These are phyloP conservation scores for Teunomyces kruisii DNA, from an alignment of 805 yeast species.

Conservation along the genomic window DNA sequence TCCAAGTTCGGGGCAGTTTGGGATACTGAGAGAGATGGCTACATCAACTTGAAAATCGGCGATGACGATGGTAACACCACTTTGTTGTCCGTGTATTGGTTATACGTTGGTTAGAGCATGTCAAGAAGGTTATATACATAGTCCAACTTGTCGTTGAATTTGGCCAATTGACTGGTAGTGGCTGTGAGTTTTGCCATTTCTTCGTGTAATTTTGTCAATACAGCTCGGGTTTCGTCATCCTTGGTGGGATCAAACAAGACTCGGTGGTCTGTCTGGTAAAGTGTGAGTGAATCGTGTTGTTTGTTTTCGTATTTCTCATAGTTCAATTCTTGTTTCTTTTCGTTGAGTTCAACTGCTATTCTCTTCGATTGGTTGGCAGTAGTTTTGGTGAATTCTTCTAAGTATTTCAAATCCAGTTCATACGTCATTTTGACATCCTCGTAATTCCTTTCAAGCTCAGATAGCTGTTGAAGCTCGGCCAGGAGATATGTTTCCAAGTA, in stretches of 20 bases:
- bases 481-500: constrained; percentile 35
- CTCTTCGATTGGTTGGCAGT: constrained; percentile 8
- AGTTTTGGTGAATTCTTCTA: constrained; percentile 29
- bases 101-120: constrained; percentile 7
- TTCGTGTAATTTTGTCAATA: constrained; percentile 14
- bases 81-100: constrained; percentile 16
- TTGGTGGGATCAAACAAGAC: constrained; percentile 9
- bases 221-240: constrained; percentile 15
- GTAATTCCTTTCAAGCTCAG: constrained; percentile 28
- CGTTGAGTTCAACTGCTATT: neutral
- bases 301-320: constrained; percentile 4
- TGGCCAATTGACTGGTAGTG: constrained; percentile 12
- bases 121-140: constrained; percentile 14
- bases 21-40: constrained; percentile 59
- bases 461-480: constrained; percentile 41
- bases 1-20: constrained; percentile 54
- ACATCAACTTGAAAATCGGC: constrained; percentile 33
- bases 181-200: constrained; percentile 15
- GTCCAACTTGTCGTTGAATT: constrained; percentile 16
- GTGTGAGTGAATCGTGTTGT: neutral
- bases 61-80: neutral
- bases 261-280: neutral
- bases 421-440: constrained; percentile 20
- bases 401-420: constrained; percentile 33
- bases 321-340: constrained; percentile 1